phyloP scores from a whole-genome alignment of 208 protist species.

The Trypanosoma congolense region DNA sequence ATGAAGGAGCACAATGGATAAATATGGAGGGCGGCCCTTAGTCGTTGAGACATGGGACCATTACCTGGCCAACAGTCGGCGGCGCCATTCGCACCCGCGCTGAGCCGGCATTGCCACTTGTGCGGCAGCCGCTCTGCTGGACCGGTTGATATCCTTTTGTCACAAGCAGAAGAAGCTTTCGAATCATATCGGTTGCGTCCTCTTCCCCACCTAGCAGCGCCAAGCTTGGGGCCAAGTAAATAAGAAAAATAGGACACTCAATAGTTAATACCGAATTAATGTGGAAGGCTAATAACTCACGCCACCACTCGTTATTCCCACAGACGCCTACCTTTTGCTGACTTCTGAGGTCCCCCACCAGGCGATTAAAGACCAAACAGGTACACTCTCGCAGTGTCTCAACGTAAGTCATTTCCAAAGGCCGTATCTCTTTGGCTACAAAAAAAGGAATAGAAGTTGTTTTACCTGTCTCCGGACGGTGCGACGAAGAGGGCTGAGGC shows the following conservation, averaged over 20 bases:
- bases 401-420: conserved; percentile 32
- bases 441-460: neutral
- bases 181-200: conserved; percentile 59
- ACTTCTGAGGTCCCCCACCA: conserved; percentile 51
- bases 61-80: conserved; percentile 28
- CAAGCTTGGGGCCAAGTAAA: conserved; percentile 66
- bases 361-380: conserved; percentile 43
- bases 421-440: neutral
- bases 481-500: neutral
- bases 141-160: conserved; percentile 62
- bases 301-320: conserved; percentile 76
- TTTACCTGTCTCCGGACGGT: neutral
- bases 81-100: conserved; percentile 69
- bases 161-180: conserved; percentile 63
- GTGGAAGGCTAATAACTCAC: conserved; percentile 55
- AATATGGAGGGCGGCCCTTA: conserved; percentile 51
- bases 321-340: conserved; percentile 58
- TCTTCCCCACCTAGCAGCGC: conserved; percentile 51
- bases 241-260: conserved; percentile 48
- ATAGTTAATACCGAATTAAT: conserved; percentile 35
- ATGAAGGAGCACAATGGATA: conserved; percentile 66
- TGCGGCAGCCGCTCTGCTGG: conserved; percentile 23
- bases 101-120: conserved; percentile 16
- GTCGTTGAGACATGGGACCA: conserved; percentile 48
- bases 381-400: conserved; percentile 50